Conservation (phyloP, 805 yeast genomes). For the Candida endomychidarum region DNA sequence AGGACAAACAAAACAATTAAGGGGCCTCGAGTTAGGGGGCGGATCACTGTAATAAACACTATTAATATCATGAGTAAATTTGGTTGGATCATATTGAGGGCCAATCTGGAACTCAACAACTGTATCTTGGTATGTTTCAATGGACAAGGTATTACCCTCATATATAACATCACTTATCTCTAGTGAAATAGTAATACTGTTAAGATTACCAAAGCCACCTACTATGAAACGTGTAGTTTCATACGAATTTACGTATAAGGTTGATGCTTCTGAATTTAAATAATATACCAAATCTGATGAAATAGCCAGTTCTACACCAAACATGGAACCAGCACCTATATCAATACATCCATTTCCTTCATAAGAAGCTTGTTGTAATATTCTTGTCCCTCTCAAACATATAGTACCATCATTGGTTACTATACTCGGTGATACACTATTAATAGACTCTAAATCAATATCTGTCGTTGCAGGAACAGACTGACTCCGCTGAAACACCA, state of each 20-base stretch:
- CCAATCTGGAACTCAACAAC: neutral
- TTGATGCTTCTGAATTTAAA: neutral
- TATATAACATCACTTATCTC: neutral
- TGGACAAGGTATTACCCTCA: neutral
- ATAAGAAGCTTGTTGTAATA: slow-evolving; percentile 14
- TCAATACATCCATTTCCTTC: slow-evolving; percentile 22
- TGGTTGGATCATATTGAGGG: neutral
- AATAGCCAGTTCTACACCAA: neutral
- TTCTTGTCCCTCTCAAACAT: slow-evolving; percentile 21
- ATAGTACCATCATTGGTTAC: slow-evolving; percentile 22
- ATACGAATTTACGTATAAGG: neutral
- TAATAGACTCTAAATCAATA: neutral
- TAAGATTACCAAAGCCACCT: neutral
- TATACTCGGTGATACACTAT: no score
- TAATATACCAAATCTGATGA: neutral
- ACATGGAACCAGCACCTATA: slow-evolving; percentile 3
- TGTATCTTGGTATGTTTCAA: neutral
- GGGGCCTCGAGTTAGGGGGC: no score
- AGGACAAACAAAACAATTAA: no score
- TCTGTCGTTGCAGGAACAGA: slow-evolving; percentile 13
- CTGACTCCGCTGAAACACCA: no score
- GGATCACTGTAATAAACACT: no score
- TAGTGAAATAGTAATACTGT: neutral
- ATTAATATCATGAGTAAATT: neutral
- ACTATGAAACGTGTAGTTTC: neutral